Conservation (phyloP, 176 grass and related monocot species). For the Alloteropsis semialata region DNA sequence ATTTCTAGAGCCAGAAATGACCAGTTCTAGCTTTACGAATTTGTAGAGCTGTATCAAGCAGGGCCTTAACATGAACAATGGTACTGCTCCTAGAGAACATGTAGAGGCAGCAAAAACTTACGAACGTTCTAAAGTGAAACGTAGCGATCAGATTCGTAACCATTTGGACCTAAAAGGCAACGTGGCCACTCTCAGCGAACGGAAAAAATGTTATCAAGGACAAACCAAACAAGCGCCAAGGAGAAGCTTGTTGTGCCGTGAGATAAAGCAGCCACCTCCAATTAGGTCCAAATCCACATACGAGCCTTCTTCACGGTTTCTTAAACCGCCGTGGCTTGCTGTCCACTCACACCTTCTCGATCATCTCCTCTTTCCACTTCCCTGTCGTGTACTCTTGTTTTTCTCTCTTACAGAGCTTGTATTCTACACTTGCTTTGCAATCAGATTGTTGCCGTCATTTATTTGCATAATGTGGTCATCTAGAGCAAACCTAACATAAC, state of each 20-base stretch:
- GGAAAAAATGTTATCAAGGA: neutral
- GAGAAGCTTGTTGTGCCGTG: slow-evolving; percentile 31
- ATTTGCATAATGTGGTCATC: neutral
- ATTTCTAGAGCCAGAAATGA: too few species aligned
- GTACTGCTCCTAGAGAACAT: slow-evolving; percentile 7
- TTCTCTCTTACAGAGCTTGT: neutral
- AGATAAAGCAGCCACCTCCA: slow-evolving; percentile 28
- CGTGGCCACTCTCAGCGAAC: neutral
- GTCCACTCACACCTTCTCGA: neutral
- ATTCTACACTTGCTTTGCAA: neutral
- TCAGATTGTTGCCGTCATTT: neutral
- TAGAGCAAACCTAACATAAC: slow-evolving; percentile 49
- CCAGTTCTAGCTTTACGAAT: too few species aligned
- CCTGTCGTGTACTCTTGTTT: slow-evolving; percentile 4
- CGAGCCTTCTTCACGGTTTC: slow-evolving; percentile 19
- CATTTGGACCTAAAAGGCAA: slow-evolving; percentile 46
- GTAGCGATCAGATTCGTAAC: slow-evolving; percentile 30
- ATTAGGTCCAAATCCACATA: slow-evolving; percentile 22
- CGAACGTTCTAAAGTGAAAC: slow-evolving; percentile 18
- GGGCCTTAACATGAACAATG: neutral
- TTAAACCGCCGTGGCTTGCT: neutral
- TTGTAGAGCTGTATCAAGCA: too few species aligned
- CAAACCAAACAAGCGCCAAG: slow-evolving; percentile 28
- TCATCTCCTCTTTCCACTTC: neutral
- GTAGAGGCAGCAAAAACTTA: neutral